phyloP scores from a whole-genome alignment of 2,329 filamentous ascomycete species.

The Curvularia sp. region DNA sequence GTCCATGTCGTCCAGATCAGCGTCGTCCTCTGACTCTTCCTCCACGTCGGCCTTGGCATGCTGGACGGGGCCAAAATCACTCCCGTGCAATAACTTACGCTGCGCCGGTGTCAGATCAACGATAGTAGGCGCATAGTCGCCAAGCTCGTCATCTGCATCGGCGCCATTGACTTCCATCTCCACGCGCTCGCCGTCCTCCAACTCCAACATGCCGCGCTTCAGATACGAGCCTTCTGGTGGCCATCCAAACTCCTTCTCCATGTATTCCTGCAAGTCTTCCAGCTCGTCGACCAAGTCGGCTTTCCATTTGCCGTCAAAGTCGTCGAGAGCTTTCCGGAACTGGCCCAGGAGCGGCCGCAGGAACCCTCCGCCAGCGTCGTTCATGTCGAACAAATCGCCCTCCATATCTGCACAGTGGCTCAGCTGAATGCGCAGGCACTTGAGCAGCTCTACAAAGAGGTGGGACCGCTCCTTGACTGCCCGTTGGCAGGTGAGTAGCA shows the following conservation, averaged over 20 bases:
- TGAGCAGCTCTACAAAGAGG: slow-evolving; percentile 62
- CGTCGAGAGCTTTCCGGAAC: slow-evolving; percentile 61
- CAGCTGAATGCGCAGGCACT: slow-evolving; percentile 61
- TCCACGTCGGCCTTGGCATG: slow-evolving; percentile 31
- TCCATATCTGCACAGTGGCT: slow-evolving; percentile 65
- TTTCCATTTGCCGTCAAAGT: slow-evolving; percentile 53
- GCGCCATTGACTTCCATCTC: slow-evolving; percentile 63
- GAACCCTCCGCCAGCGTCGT: slow-evolving; percentile 60
- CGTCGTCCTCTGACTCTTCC: slow-evolving; percentile 50
- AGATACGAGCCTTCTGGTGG: slow-evolving; percentile 63
- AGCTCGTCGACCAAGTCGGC: slow-evolving; percentile 61
- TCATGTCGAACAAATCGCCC: slow-evolving; percentile 67
- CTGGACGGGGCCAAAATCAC: slow-evolving; percentile 29
- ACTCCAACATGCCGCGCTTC: slow-evolving; percentile 63
- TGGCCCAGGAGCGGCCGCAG: slow-evolving; percentile 60
- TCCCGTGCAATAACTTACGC: slow-evolving; percentile 46
- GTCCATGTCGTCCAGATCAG: slow-evolving; percentile 51
- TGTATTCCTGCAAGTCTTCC: slow-evolving; percentile 62
- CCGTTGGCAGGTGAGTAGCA: slow-evolving; percentile 64
- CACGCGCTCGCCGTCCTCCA: slow-evolving; percentile 70
- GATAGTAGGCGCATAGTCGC: slow-evolving; percentile 69
- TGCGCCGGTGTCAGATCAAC: slow-evolving; percentile 62
- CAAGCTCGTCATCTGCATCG: slow-evolving; percentile 69
- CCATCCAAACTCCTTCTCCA: slow-evolving; percentile 65
- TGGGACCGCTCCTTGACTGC: slow-evolving; percentile 59